phyloP scores from a whole-genome alignment of 352 stramenopile genomes.

The Phytophthora sojae region DNA sequence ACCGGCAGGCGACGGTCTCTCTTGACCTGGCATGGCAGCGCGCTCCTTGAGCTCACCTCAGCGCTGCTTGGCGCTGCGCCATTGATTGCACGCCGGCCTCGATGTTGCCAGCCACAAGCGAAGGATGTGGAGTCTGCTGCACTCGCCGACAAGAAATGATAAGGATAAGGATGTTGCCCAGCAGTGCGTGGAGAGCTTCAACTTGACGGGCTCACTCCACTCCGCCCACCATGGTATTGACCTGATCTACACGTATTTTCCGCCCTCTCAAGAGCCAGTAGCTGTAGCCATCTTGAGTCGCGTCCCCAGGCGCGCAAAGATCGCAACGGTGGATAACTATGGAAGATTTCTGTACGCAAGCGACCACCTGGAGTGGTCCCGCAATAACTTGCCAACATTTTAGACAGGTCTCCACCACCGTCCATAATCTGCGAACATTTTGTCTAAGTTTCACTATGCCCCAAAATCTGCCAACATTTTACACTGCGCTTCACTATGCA shows the following conservation, averaged over 20 bases:
- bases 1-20: constrained; percentile 18
- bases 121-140: background rate
- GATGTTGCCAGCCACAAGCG: background rate
- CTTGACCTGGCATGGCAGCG: background rate
- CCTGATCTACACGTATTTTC: constrained; percentile 8
- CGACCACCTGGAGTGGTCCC: background rate
- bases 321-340: background rate
- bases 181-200: background rate
- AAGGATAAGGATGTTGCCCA: background rate
- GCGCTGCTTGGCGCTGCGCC: background rate
- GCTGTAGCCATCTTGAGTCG: constrained; percentile 21
- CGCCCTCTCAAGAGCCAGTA: constrained; percentile 15
- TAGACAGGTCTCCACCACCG: background rate
- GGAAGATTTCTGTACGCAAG: constrained; percentile 25
- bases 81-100: background rate
- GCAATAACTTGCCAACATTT: constrained; percentile 1
- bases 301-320: constrained; percentile 18
- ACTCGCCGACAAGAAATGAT: constrained; percentile 7
- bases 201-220: background rate
- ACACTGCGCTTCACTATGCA: constrained; percentile 16
- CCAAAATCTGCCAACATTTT: constrained; percentile 12
- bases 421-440: constrained; percentile 2
- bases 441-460: background rate
- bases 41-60: background rate
- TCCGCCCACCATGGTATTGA: background rate